Base-by-base conservation (phyloP, 2,329 filamentous ascomycete species). In the Diaporthe vexans region DNA sequence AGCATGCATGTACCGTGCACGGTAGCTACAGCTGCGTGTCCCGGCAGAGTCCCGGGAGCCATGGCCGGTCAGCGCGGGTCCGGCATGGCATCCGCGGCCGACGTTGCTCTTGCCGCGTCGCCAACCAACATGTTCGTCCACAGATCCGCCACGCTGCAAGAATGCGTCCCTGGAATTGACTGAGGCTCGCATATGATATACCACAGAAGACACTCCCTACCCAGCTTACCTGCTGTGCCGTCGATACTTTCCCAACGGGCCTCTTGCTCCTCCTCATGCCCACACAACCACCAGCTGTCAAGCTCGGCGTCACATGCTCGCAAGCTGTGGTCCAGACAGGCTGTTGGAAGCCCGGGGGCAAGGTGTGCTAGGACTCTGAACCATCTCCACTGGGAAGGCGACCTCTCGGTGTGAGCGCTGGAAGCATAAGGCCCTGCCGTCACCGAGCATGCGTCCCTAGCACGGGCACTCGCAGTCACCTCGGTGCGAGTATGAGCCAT, bases 241-340 rank as follows among this genome's bases (percentile, higher is more conserved):
- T 72, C 58, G 58, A 52, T 35, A 71, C 67, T 52, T 74, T 48
- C 51, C 72, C 21, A 35, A 10, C 15, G 21, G 43, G 61, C 46
- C 61, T 37, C n/a, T 65, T 46, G 40, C 29, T 40, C 40, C 59
- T 9, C 26, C 43, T 51, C 26, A 24, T 26, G 21, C 43, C 40
- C 43, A 35, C 43, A 35, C 26, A 15, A 29, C 58, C 21, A 40
- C 29, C 40, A 29, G 29, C 29, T 29, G 29, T 29, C 29, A 29
- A 29, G 29, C 29, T 29, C 29, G 29, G 4, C 29, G 29, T 4
- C 29, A 29, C 29, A n/a, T n/a, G n/a, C n/a, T n/a, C n/a, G n/a
- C n/a, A n/a, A n/a, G n/a, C n/a, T n/a, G n/a, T n/a, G 29, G 29
- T 29, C 29, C 29, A 29, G 29, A 29, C 29, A 29, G 29, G 29